Percentiles rank a stretch among this genome's conserved stretches.
These are phyloP conservation scores for Fimicolochytrium jonesii DNA, from an alignment of 192 early-diverging fungal species.

Conservation along the genomic window DNA sequence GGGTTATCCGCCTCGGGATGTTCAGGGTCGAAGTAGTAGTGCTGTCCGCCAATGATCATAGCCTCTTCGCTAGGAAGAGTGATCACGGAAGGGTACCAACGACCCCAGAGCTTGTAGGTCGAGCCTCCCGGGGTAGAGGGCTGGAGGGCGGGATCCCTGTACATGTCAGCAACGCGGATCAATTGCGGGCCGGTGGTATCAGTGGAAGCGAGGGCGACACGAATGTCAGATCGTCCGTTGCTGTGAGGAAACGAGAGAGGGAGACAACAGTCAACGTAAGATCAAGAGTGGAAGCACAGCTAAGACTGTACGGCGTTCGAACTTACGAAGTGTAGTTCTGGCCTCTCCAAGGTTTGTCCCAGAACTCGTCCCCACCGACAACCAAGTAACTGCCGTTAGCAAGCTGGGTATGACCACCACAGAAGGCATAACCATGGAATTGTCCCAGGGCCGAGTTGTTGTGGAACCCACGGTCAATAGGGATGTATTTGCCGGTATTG, in stretches of 20 bases:
- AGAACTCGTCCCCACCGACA: constrained; percentile 4
- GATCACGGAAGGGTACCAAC: constrained; percentile 23
- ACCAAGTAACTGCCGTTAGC: neutral
- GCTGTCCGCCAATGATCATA: constrained; percentile 20
- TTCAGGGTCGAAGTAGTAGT: neutral
- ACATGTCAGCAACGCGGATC: neutral
- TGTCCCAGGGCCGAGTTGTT: neutral
- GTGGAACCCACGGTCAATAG: neutral
- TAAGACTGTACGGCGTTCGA: neutral
- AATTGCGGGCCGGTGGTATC: neutral
- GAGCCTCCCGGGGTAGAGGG: too few relatives aligned
- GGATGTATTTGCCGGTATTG: neutral
- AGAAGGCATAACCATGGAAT: neutral
- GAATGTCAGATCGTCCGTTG: constrained; percentile 4
- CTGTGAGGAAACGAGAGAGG: too few relatives aligned
- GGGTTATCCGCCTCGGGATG: constrained; percentile 7
- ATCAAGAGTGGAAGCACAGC: neutral
- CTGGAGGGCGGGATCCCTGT: neutral
- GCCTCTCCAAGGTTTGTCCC: neutral
- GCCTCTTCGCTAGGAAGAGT: constrained; percentile 11
- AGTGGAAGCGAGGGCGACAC: too few relatives aligned
- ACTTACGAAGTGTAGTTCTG: neutral
- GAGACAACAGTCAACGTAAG: too few relatives aligned
- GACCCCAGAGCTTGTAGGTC: too few relatives aligned
- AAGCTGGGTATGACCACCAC: neutral